These are phyloP conservation scores for Exophiala alcalophila DNA, from an alignment of 2,329 filamentous ascomycete genomes.

Conservation along the genomic window DNA sequence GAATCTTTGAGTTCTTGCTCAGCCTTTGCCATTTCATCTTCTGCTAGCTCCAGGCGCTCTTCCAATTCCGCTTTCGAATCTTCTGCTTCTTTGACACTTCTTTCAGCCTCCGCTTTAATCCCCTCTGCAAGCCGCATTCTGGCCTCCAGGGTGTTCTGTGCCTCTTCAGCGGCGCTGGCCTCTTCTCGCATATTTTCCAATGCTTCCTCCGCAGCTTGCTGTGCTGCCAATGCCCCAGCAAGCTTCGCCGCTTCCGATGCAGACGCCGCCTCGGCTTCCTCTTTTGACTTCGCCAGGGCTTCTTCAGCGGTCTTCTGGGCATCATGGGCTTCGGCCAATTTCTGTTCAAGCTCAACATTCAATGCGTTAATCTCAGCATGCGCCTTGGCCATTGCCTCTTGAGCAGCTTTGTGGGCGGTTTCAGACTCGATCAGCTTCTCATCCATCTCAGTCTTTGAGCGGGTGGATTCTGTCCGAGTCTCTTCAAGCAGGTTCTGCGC, in stretches of 20 bases:
- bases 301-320: constrained; percentile 7
- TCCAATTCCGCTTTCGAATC: constrained; percentile 9
- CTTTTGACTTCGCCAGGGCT: constrained; percentile 8
- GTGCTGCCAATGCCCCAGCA: constrained; percentile 1
- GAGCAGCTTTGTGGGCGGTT: constrained; percentile 8
- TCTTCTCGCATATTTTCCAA: constrained; percentile 4
- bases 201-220: constrained; percentile 12
- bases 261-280: constrained; percentile 1
- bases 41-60: constrained; percentile 11
- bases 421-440: constrained; percentile 10
- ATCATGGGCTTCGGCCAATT: constrained; percentile 4
- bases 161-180: constrained; percentile 6
- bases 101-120: constrained; percentile 5
- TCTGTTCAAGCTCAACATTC: constrained; percentile 10
- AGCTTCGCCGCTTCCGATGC: constrained; percentile 13
- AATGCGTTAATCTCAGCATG: constrained; percentile 8
- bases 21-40: constrained; percentile 7
- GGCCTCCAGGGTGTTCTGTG: constrained; percentile 6
- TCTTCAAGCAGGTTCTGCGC: constrained; percentile 10
- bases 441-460: constrained; percentile 10
- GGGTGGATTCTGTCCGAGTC: constrained; percentile 4
- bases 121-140: constrained; percentile 4
- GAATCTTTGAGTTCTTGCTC: constrained; percentile 8
- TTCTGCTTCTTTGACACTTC: constrained; percentile 7
- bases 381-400: constrained; percentile 13